Conservation (phyloP, 164 flowering plant genomes). For the Magnolia officinalis region DNA sequence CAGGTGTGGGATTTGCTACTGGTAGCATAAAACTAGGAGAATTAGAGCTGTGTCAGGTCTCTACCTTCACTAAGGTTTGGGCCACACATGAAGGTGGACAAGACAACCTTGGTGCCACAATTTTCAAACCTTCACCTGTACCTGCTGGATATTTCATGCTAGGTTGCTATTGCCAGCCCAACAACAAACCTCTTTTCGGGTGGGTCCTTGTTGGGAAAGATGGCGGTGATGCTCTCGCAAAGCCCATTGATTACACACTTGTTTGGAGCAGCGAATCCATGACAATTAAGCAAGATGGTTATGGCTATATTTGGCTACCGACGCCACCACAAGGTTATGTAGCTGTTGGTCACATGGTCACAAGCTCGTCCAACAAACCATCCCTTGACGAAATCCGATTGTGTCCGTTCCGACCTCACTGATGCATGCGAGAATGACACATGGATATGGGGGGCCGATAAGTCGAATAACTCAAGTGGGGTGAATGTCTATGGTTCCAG, state of each 20-base stretch:
- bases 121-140: constrained; percentile 56
- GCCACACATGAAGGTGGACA: constrained; percentile 60
- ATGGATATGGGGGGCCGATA: constrained; percentile 50
- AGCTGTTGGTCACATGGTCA: constrained; percentile 58
- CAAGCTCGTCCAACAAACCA: constrained; percentile 63
- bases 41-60: constrained; percentile 42
- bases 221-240: constrained; percentile 19
- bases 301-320: constrained; percentile 71
- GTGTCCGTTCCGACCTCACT: constrained; percentile 63
- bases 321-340: constrained; percentile 59
- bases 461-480: constrained; percentile 16
- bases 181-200: constrained; percentile 56
- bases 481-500: constrained; percentile 36
- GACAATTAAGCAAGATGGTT: constrained; percentile 50
- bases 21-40: constrained; percentile 75
- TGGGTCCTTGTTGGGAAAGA: constrained; percentile 57
- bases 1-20: constrained; percentile 64
- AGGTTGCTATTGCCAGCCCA: constrained; percentile 71
- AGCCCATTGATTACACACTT: constrained; percentile 65
- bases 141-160: constrained; percentile 67
- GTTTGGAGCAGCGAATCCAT: constrained; percentile 56
- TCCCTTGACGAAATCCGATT: constrained; percentile 53
- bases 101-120: constrained; percentile 57
- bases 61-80: constrained; percentile 65
- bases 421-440: constrained; percentile 39